Conservation (phyloP, 257 asterid species). For the Primulina huaijiensis region DNA sequence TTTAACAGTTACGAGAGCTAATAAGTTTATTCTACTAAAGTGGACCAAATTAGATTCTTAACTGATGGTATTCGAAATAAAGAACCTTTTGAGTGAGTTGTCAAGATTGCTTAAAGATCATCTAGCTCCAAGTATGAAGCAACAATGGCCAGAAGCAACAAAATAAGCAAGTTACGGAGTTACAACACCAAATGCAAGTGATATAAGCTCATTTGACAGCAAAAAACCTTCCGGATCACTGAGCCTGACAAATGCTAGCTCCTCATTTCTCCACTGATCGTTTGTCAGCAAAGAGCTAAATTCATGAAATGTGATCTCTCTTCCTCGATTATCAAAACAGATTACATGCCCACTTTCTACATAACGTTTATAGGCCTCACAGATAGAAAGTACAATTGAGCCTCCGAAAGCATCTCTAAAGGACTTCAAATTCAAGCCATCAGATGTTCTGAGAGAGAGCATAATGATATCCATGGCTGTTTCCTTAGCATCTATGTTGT, state of each 20-base stretch:
- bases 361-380: conserved; percentile 51
- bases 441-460: conserved; percentile 82
- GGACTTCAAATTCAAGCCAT: conserved; percentile 74
- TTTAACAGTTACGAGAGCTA: background rate
- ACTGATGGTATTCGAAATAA: background rate
- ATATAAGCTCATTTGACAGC: conserved; percentile 86
- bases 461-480: conserved; percentile 71
- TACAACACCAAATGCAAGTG: conserved; percentile 64
- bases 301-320: conserved; percentile 41
- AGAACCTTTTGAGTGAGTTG: background rate
- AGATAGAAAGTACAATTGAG: conserved; percentile 44
- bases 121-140: conserved; percentile 4
- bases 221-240: conserved; percentile 92
- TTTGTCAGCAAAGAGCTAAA: conserved; percentile 29
- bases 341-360: conserved; percentile 67
- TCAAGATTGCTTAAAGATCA: conserved; percentile 6
- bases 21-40: background rate
- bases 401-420: conserved; percentile 64
- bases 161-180: conserved; percentile 35
- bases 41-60: background rate
- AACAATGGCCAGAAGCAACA: background rate
- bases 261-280: conserved; percentile 30
- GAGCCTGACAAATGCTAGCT: conserved; percentile 51
- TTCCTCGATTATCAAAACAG: conserved; percentile 52
- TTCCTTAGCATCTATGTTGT: conserved; percentile 44